These are phyloP conservation scores for Globisporangium cystogenes DNA, from an alignment of 352 stramenopile genomes.

Conservation along the genomic window DNA sequence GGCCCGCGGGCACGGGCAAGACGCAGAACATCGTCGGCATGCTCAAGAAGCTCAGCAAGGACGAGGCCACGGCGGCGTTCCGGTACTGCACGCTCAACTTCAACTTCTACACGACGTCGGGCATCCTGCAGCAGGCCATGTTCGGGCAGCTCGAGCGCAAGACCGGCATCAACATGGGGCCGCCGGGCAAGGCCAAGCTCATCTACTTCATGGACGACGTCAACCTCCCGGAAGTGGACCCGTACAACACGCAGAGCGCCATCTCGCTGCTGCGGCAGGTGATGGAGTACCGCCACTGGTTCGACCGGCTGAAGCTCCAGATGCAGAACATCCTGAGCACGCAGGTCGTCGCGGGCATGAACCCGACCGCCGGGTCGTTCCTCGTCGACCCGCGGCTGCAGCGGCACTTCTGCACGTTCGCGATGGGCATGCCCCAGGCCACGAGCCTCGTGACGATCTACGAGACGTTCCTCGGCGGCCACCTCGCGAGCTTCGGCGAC, in stretches of 20 bases:
- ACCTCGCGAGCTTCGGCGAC: constrained; percentile 88
- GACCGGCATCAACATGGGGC: constrained; percentile 91
- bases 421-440: constrained; percentile 92
- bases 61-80: constrained; percentile 77
- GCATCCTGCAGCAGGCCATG: constrained; percentile 92
- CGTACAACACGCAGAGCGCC: constrained; percentile 94
- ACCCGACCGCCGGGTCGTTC: constrained; percentile 94
- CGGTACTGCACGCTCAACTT: constrained; percentile 94
- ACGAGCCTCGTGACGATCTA: constrained; percentile 95
- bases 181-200: constrained; percentile 89
- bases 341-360: constrained; percentile 95
- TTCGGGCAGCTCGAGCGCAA: constrained; percentile 93
- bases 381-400: constrained; percentile 92
- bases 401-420: constrained; percentile 95
- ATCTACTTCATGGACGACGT: constrained; percentile 98
- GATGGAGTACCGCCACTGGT: constrained; percentile 95
- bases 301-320: constrained; percentile 91
- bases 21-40: constrained; percentile 94
- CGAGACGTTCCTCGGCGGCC: constrained; percentile 93
- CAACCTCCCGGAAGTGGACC: constrained; percentile 94
- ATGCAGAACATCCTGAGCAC: constrained; percentile 94
- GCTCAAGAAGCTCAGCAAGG: constrained; percentile 90
- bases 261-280: constrained; percentile 94
- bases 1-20: constrained; percentile 93
- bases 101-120: constrained; percentile 96